Conservation (phyloP, 805 yeast genomes). For the Candida sakaeoensis region DNA sequence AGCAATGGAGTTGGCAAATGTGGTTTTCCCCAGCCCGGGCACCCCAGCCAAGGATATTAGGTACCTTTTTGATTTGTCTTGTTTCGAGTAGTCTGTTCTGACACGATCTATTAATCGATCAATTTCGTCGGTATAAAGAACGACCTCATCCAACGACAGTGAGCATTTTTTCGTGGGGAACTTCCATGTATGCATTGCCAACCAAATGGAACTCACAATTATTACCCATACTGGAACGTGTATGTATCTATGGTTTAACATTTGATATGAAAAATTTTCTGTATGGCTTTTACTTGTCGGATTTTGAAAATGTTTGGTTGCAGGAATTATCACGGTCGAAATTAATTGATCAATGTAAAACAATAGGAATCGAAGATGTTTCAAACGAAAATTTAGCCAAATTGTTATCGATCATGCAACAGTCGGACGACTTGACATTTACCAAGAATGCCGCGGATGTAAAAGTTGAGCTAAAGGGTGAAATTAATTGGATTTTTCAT, state of each 20-base stretch:
- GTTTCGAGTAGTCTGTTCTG: background rate
- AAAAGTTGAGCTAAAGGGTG: conserved; percentile 4
- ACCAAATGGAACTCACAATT: conserved; percentile 11
- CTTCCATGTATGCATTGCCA: conserved; percentile 9
- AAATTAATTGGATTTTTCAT: conserved; percentile 21
- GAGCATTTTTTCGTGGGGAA: background rate
- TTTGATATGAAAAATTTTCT: conserved; percentile 5
- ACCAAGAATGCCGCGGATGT: background rate
- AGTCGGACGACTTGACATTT: background rate
- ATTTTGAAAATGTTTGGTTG: conserved; percentile 25
- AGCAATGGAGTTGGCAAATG: conserved; percentile 51
- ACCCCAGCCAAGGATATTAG: conserved; percentile 65
- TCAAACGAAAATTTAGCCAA: conserved; percentile 13
- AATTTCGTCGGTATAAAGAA: conserved; percentile 2
- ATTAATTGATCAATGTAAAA: conserved; percentile 16
- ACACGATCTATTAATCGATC: conserved; percentile 9
- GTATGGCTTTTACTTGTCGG: conserved; percentile 24
- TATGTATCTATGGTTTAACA: conserved; percentile 15
- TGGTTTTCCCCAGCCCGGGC: conserved; percentile 86
- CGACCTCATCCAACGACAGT: background rate
- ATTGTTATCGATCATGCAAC: conserved; percentile 14
- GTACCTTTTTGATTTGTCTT: conserved; percentile 4
- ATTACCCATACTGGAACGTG: conserved; percentile 1
- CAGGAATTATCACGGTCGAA: conserved; percentile 16
- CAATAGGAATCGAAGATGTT: conserved; percentile 27